Percentiles rank a stretch among this genome's conserved stretches.
Evolutionary conservation across 2,329 filamentous ascomycete genomes (phyloP).

Genomic region (Pyrenophora seminiperda): DNA sequence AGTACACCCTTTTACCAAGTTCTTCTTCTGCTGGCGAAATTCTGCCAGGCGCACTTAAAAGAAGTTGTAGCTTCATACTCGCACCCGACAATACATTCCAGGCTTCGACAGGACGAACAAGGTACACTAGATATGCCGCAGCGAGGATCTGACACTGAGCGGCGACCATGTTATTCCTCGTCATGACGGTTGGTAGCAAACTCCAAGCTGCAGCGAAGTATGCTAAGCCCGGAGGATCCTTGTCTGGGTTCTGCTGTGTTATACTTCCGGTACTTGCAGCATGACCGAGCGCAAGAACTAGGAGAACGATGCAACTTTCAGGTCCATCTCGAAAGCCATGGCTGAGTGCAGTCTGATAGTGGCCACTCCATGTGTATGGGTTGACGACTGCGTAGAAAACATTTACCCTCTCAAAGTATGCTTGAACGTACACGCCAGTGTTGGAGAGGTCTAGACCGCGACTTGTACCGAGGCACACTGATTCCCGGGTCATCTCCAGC

Average conservation of each 20-base stretch:
- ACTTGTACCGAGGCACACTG: constrained; percentile 64
- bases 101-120: constrained; percentile 80
- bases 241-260: constrained; percentile 69
- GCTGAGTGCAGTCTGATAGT: constrained; percentile 75
- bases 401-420: constrained; percentile 81
- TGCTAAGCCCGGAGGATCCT: constrained; percentile 74
- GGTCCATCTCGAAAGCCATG: constrained; percentile 78
- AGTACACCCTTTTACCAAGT: constrained; percentile 78
- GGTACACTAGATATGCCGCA: constrained; percentile 80
- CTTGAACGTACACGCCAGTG: constrained; percentile 74
- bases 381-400: constrained; percentile 87
- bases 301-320: constrained; percentile 79
- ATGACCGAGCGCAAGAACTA: constrained; percentile 78
- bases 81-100: constrained; percentile 81
- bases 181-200: constrained; percentile 77
- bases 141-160: constrained; percentile 81
- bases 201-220: constrained; percentile 84
- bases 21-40: constrained; percentile 74
- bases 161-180: constrained; percentile 75
- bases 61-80: constrained; percentile 79
- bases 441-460: constrained; percentile 75
- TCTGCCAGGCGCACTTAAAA: constrained; percentile 74
- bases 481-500: constrained; percentile 78
- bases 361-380: constrained; percentile 76
- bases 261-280: constrained; percentile 78